Evolutionary conservation across 768 basidiomycete species (phyloP), one percentile per base, ranked within the genome.

Genomic region (Termitomyces sp.): DNA sequence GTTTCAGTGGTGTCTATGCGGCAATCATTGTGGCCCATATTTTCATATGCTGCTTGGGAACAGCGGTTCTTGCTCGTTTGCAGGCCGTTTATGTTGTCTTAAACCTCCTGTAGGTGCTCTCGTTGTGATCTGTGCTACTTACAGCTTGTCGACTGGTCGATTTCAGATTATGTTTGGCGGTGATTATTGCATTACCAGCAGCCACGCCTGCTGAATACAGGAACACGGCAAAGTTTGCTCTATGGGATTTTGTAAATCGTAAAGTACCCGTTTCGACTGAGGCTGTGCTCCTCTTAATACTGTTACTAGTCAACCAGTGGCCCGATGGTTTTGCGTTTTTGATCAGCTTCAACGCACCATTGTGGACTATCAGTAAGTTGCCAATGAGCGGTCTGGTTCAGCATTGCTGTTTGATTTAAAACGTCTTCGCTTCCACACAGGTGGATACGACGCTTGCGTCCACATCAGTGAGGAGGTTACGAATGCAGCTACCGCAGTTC

Each of bases 401-500:
- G 22, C 18, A 67, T 42, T 9, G 27, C 44, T 20, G 15, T 11
- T 51, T 3, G 10, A 10, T 29, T 40, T 22, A 38, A 11, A 18
- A 45, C 23, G 22, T 0, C 22, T 12, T 47, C 11, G 7, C 16
- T 18, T 36, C 5, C 27, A 9, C 29, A 15, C 31, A 72, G 76
- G 70, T 23, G 76, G 69, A 7, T 76, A 76, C 45, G 85, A 88
- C 63, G 78, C 79, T 0, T 76, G 74, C 51, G 81, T 88, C 0
- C 86, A 89, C 59, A 86, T 89, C 53, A 85, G 83, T 50, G 86
- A 88, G 61, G 87, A 88, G 64, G 85, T 85, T 1, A 75, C 80
- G 0, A 91, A 91, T 57, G 88, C 89, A 0, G 79, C 82, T 9
- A 76, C 73, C 0, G 86, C 85, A n/a, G 84, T 89, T 3, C 89